A percentile compares a stretch with the other conserved stretches of the same genome.
Conservation (phyloP, 176 grass and related monocot species). For the Eleusine coracana region DNA sequence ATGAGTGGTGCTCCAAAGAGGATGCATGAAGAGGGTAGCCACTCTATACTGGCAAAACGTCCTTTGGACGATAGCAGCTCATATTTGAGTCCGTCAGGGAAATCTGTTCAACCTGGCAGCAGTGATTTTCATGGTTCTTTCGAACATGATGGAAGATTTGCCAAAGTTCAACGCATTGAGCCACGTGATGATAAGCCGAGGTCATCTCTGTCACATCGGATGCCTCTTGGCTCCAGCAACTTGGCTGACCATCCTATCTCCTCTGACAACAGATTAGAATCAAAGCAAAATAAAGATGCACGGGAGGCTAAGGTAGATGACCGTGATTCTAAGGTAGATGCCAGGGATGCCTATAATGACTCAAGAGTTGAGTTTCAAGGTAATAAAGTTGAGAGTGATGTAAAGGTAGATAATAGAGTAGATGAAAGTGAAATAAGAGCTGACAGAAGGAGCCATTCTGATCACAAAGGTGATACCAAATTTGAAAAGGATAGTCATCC, state of each 20-base stretch:
- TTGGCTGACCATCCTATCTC: slow-evolving; percentile 44
- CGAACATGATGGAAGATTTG: slow-evolving; percentile 70
- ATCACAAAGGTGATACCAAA: slow-evolving; percentile 57
- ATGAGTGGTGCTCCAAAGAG: slow-evolving; percentile 88
- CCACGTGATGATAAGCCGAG: slow-evolving; percentile 77
- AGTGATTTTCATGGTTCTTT: slow-evolving; percentile 64
- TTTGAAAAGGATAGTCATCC: slow-evolving; percentile 62
- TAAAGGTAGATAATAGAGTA: slow-evolving; percentile 48
- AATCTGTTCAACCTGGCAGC: slow-evolving; percentile 50
- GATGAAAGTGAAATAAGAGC: slow-evolving; percentile 61
- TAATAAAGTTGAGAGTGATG: slow-evolving; percentile 64
- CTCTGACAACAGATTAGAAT: slow-evolving; percentile 64
- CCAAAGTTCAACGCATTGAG: slow-evolving; percentile 71
- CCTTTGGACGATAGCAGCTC: slow-evolving; percentile 62
- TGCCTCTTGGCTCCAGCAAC: slow-evolving; percentile 49
- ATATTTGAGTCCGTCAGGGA: slow-evolving; percentile 56
- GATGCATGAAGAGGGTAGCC: slow-evolving; percentile 67
- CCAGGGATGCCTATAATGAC: slow-evolving; percentile 43
- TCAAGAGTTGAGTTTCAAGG: slow-evolving; percentile 49
- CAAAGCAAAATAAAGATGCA: slow-evolving; percentile 59
- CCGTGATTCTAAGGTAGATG: slow-evolving; percentile 54
- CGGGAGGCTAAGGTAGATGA: slow-evolving; percentile 54
- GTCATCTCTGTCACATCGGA: slow-evolving; percentile 46
- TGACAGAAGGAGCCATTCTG: slow-evolving; percentile 51
- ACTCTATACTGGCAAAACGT: slow-evolving; percentile 67